Evolutionary conservation across 2,329 filamentous ascomycete genomes (phyloP), one percentile per base, ranked within the genome.

Genomic region (Aspergillus transmontanensis): DNA sequence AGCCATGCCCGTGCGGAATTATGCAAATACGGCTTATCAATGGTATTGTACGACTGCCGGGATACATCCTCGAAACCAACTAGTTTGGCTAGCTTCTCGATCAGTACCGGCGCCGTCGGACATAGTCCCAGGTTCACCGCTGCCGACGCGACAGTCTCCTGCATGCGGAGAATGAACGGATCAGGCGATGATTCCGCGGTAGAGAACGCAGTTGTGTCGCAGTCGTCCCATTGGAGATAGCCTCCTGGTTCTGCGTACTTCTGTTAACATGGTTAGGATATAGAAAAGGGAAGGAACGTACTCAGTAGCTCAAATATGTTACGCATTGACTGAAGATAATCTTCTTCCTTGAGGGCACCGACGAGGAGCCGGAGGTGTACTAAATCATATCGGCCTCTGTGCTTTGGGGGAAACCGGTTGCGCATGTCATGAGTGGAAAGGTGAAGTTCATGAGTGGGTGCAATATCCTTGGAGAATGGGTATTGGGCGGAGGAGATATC

Each of bases 401-500:
- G 69, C 34, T 74, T 68, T 2, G 51, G 21, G 2, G 73, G 69
- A 46, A 75, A 76, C 2, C 72, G 71, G 6, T 68, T 36, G 2
- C 72, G 68, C 46, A 66, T 64, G 41, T 76, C 66, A 11, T 76
- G 73, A 2, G 72, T 64, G 14, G 67, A 65, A 28, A 71, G 68
- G 1, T 54, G 28, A 30, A 71, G 60, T 46, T 68, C 59, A 36
- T 62, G 45, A 5, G 23, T 50, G 0, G 62, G 53, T 6, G 16
- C 28, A 23, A 46, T 39, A 14, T 58, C 36, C 9, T 50, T 41
- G 28, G 26, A 10, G 30, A 51, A 50, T 26, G 71, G 71, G 57
- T 71, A 76, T 30, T 76, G 75, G 5, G 64, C 64, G 3, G 65
- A 36, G 14, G 75, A 77, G 41, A 76, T 73, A 55, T 76, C 75